Base-by-base conservation (phyloP, 257 asterid genomes). In the Solanum raphanifolium region DNA sequence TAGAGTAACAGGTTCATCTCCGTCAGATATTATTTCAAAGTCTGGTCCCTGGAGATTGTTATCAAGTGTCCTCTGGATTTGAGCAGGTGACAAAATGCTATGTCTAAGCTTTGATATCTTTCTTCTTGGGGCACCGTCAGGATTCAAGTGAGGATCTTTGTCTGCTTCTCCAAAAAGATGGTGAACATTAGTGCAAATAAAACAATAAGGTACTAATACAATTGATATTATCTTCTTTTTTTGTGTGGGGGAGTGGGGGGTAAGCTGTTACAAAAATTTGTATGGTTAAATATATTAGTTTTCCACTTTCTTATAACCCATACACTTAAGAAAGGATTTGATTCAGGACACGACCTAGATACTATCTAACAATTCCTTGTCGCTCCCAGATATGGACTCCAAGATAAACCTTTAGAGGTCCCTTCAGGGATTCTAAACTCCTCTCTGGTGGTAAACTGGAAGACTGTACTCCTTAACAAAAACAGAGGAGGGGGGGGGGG, bases 21-120 rank as follows among this genome's bases (percentile, higher is more conserved):
- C 65, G 11, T 76, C 87, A 6, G 43, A 25, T 31, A 11, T 16
- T 25, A 23, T 9, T 29, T 78, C 43, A 32, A 13, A 43, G 4
- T 48, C 74, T 39, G 43, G 52, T 12, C 25, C 83, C 38, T 87
- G n/a, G 46, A 86, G 83, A 15, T 36, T 79, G 11, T 73, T 69
- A 16, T 15, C 21, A 31, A 93, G 91, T 79, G 89, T 89, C 66
- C 46, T 74, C 48, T 89, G 72, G 83, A 92, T 90, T 68, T 90
- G 89, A 5, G 89, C 71, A 5, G 93, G 92, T 11, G 94, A 88
- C 23, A 83, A 87, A 5, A 87, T 55, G 65, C 78, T 85, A 38
- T 92, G 91, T 23, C 87, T 89, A 5, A 89, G 87, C 85, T 52
- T 88, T 84, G 93, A 89, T 83, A 94, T 93, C 87, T 86, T 94